phyloP scores from a whole-genome alignment of 257 asterid species.

The Anisodus tanguticus region DNA sequence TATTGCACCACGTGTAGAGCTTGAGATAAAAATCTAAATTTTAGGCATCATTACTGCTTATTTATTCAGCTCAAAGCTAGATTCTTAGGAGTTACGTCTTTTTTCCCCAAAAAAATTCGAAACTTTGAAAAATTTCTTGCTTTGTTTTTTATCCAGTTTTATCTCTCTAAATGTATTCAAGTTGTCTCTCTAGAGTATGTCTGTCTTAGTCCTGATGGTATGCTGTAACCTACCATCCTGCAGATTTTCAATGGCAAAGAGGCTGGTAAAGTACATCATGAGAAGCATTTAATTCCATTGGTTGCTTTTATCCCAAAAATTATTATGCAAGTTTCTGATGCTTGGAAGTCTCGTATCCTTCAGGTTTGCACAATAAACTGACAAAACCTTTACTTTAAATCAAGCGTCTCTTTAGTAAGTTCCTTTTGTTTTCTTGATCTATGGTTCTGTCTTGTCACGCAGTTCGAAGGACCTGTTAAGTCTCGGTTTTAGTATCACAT shows the following conservation, averaged over 20 bases:
- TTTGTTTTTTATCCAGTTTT: background rate
- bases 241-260: slow-evolving; percentile 54
- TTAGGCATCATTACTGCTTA: slow-evolving; percentile 9
- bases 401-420: background rate
- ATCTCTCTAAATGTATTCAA: slow-evolving; percentile 10
- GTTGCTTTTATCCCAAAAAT: slow-evolving; percentile 74
- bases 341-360: slow-evolving; percentile 75
- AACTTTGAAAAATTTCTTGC: background rate
- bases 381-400: background rate
- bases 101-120: background rate
- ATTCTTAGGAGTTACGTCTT: background rate
- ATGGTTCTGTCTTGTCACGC: slow-evolving; percentile 11
- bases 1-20: background rate
- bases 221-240: slow-evolving; percentile 31
- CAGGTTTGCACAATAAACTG: slow-evolving; percentile 54
- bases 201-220: slow-evolving; percentile 6
- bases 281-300: slow-evolving; percentile 71
- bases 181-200: slow-evolving; percentile 11
- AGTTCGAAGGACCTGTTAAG: background rate
- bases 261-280: slow-evolving; percentile 53
- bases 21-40: slow-evolving; percentile 13
- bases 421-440: slow-evolving; percentile 19
- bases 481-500: slow-evolving; percentile 14
- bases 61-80: slow-evolving; percentile 16
- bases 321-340: slow-evolving; percentile 52